Percentiles rank a stretch among this genome's conserved stretches.
Evolutionary conservation across 768 basidiomycete genomes (phyloP).

Genomic region (Lactifluus piperatus): DNA sequence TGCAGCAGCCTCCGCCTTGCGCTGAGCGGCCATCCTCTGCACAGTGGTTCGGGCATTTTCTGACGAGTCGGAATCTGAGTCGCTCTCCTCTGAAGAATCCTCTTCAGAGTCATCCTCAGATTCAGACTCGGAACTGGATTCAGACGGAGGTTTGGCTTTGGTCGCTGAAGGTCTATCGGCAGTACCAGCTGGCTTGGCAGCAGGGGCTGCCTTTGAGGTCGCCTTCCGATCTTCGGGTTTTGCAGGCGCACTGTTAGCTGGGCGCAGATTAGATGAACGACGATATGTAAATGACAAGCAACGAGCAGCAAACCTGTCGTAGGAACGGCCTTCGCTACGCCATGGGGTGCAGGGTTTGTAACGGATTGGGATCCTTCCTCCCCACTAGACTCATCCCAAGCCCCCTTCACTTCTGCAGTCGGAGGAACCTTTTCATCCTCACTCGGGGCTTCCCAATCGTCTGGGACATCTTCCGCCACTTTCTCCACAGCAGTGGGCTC

Average conservation of each 20-base stretch:
- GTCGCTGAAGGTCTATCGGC: slow-evolving; percentile 23
- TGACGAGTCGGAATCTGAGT: slow-evolving; percentile 38
- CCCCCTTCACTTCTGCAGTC: slow-evolving; percentile 19
- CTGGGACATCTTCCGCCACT: slow-evolving; percentile 26
- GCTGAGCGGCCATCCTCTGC: slow-evolving; percentile 58
- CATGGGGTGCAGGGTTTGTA: background rate
- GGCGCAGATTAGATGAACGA: background rate
- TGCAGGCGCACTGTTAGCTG: slow-evolving; percentile 10
- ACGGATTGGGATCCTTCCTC: slow-evolving; percentile 17
- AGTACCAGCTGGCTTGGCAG: slow-evolving; percentile 11
- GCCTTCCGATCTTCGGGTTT: slow-evolving; percentile 1
- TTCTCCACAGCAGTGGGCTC: slow-evolving; percentile 26
- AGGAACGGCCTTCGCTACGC: background rate
- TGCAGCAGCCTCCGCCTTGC: slow-evolving; percentile 78
- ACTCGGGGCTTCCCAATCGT: slow-evolving; percentile 60
- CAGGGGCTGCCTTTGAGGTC: background rate
- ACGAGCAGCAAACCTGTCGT: background rate
- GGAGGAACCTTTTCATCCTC: slow-evolving; percentile 37
- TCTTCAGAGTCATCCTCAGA: slow-evolving; percentile 31
- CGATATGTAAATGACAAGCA: background rate
- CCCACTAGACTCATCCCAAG: slow-evolving; percentile 45
- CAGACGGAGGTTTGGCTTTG: background rate
- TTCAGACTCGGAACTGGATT: slow-evolving; percentile 31
- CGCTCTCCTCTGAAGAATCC: slow-evolving; percentile 29
- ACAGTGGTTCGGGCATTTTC: slow-evolving; percentile 61